Evolutionary conservation across 169 alveolate species (phyloP), one percentile per base, ranked within the genome.

Genomic region (Eimeria acervulina): DNA sequence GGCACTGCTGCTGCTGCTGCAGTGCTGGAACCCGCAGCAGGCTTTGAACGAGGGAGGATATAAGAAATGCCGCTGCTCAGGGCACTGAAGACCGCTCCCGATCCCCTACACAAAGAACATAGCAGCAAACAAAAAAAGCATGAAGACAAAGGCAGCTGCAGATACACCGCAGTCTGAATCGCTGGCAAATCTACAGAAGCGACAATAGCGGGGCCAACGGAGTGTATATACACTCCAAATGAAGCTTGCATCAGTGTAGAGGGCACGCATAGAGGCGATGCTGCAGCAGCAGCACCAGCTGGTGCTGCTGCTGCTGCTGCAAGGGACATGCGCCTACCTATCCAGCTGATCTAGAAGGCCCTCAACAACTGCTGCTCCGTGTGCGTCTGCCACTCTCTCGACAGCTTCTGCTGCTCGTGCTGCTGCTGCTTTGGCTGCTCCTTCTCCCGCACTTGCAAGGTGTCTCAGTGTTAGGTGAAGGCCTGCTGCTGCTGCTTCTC

Each of bases 401-500:
- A 52, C 90, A 23, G 90, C 90, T 47, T 80, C 90, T 51, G 90
- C 90, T 31, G 90, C 90, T 80, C 44, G 47, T 23, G 90, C 90
- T 80, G 90, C 90, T 42, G 90, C 90, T 44, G 90, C 90, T 52
- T 47, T 80, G 23, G 90, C 90, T 47, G 90, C 90, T 80, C 66
- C 90, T 31, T 80, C 90, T 15, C 90, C 70, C n/a, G 90, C 90
- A 52, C 72, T 80, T 5, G 90, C 90, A 44, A 80, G 72, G 59
- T 80, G 90, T 44, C 90, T 42, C 59, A 80, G 66, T 36, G 90
- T 80, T 44, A 80, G 13, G 15, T 80, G 90, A 6, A 80, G 66
- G 72, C 90, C 90, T 10, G 90, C 90, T 8, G 90, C 90, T 7
- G 90, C 90, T 5, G 68, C 90, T 1, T 80, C 90, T 80, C 90